Conservation (phyloP, 768 basidiomycete genomes). For the Sporobolomyces pararoseus region DNA sequence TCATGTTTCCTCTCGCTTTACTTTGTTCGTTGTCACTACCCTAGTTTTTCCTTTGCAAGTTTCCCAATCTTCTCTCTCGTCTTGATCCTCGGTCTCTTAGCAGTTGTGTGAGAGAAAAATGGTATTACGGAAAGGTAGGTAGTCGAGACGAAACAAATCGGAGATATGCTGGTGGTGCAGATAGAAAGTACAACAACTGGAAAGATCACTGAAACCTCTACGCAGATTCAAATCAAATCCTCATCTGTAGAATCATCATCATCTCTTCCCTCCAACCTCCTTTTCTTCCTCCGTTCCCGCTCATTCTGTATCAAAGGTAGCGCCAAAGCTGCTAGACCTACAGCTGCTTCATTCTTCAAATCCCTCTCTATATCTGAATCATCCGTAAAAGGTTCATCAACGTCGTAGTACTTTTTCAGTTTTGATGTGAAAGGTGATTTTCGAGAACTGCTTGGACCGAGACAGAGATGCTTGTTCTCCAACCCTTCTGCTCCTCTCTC, state of each 20-base stretch:
- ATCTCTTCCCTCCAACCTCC: background rate
- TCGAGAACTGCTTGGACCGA: no score
- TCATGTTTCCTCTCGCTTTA: background rate
- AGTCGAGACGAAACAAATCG: background rate
- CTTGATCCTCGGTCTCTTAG: background rate
- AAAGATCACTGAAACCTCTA: background rate
- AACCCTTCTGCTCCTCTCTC: background rate
- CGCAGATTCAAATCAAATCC: background rate
- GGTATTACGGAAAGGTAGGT: background rate
- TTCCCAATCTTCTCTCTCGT: background rate
- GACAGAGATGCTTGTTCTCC: no score
- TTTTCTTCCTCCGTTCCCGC: background rate
- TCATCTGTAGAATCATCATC: background rate
- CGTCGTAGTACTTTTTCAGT: constrained; percentile 1
- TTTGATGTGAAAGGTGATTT: background rate
- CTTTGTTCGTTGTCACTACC: constrained; percentile 5
- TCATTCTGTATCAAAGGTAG: background rate
- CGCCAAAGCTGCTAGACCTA: background rate
- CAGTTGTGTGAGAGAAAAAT: background rate
- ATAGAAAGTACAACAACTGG: background rate
- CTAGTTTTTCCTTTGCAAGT: no score
- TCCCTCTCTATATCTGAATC: background rate
- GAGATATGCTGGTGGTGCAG: background rate
- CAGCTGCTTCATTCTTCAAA: background rate
- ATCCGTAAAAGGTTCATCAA: constrained; percentile 6